phyloP scores from a whole-genome alignment of 306 rosid genomes.

The Vigna mungo region DNA sequence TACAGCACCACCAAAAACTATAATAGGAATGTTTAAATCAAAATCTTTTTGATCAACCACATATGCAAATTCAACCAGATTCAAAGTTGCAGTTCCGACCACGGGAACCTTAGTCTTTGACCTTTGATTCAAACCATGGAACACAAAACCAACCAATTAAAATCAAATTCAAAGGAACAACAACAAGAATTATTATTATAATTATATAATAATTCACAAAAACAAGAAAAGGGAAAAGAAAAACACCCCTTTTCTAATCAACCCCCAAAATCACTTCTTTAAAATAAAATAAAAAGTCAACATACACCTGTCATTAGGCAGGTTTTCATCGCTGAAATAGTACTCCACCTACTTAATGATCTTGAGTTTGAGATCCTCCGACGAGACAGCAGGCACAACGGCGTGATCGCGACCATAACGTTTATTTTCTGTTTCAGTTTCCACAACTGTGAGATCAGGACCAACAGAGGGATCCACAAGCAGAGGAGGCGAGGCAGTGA shows the following conservation, averaged over 20 bases:
- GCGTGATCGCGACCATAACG: constrained; percentile 47
- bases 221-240: neutral
- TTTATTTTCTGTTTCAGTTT: constrained; percentile 40
- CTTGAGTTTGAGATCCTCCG: constrained; percentile 81
- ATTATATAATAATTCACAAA: too few species aligned
- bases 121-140: constrained; percentile 83
- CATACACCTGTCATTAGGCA: constrained; percentile 72
- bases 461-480: neutral
- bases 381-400: constrained; percentile 53
- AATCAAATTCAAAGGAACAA: neutral
- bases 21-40: constrained; percentile 74
- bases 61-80: constrained; percentile 83
- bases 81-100: constrained; percentile 81
- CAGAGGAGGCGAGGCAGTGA: constrained; percentile 49
- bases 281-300: neutral
- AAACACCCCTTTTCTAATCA: neutral
- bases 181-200: too few species aligned
- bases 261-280: neutral
- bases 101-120: constrained; percentile 73
- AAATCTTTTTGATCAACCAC: constrained; percentile 75
- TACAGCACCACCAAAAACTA: constrained; percentile 55
- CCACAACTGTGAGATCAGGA: constrained; percentile 46
- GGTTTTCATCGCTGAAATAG: constrained; percentile 89
- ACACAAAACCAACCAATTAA: neutral
- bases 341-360: constrained; percentile 88